These are phyloP conservation scores for Phaffomyces antillensis DNA, from an alignment of 805 yeast genomes.

Conservation along the genomic window DNA sequence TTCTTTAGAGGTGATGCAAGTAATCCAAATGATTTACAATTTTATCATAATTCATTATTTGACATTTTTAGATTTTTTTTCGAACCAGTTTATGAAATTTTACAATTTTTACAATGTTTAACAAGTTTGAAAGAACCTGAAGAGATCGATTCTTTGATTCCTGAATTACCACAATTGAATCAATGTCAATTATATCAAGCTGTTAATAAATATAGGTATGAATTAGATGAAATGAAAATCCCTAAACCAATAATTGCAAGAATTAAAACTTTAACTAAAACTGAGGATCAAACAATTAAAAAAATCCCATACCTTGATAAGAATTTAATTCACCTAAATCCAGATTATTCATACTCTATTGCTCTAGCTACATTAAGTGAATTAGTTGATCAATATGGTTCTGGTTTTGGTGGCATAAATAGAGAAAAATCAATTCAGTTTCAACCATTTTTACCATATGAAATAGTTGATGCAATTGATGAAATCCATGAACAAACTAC, in stretches of 20 bases:
- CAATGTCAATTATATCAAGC: slow-evolving; percentile 65
- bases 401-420: slow-evolving; percentile 60
- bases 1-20: slow-evolving; percentile 17
- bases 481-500: slow-evolving; percentile 46
- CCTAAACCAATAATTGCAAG: slow-evolving; percentile 27
- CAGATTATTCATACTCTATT: slow-evolving; percentile 32
- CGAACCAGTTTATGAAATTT: slow-evolving; percentile 65
- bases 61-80: slow-evolving; percentile 61
- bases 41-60: slow-evolving; percentile 58
- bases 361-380: slow-evolving; percentile 71
- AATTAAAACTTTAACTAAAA: slow-evolving; percentile 10
- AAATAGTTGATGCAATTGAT: slow-evolving; percentile 65
- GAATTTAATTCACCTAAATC: slow-evolving; percentile 37
- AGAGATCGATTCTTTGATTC: slow-evolving; percentile 45
- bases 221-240: slow-evolving; percentile 68
- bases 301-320: slow-evolving; percentile 16
- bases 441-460: slow-evolving; percentile 69
- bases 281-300: slow-evolving; percentile 6
- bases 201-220: slow-evolving; percentile 74
- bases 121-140: slow-evolving; percentile 64
- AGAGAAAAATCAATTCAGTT: slow-evolving; percentile 45
- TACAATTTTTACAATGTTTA: slow-evolving; percentile 89
- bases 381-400: slow-evolving; percentile 67
- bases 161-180: slow-evolving; percentile 50
- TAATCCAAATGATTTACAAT: slow-evolving; percentile 43